Percentiles rank a stretch among this genome's conserved stretches.
Conservation (phyloP, 192 early-diverging fungal species). For the Haplosporangium gracile region DNA sequence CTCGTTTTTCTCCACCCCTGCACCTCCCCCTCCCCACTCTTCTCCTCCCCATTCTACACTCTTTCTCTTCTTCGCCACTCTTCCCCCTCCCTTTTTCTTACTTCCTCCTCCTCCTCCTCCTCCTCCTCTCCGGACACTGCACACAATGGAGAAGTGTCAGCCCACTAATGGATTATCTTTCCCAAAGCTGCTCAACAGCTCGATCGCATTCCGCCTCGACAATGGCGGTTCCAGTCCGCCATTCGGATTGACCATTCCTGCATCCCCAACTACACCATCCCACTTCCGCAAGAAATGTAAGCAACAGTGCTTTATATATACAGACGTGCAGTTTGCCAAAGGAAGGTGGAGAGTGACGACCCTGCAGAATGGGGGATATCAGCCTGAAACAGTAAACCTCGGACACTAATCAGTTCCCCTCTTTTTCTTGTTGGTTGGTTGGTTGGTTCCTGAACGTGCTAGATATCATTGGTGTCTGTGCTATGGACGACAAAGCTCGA, state of each 20-base stretch:
- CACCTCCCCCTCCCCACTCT: background rate
- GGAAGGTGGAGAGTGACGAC: background rate
- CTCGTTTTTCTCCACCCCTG: background rate
- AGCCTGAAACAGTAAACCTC: background rate
- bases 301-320: no score
- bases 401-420: background rate
- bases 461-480: constrained; percentile 88
- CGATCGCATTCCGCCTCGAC: constrained; percentile 1
- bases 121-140: background rate
- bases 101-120: background rate
- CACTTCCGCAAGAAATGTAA: constrained; percentile 35
- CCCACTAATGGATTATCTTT: constrained; percentile 12
- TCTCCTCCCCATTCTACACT: background rate
- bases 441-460: background rate
- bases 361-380: background rate
- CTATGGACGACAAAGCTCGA: constrained; percentile 94
- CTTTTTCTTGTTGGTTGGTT: background rate
- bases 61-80: background rate
- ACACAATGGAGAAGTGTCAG: constrained; percentile 10
- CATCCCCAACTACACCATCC: constrained; percentile 12
- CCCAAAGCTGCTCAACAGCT: background rate
- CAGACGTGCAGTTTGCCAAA: no score
- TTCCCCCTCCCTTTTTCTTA: background rate
- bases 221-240: background rate
- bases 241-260: background rate